Evolutionary conservation across 2,329 filamentous ascomycete species (phyloP), one percentile per base, ranked within the genome.

Genomic region (Phialophora verrucosa): DNA sequence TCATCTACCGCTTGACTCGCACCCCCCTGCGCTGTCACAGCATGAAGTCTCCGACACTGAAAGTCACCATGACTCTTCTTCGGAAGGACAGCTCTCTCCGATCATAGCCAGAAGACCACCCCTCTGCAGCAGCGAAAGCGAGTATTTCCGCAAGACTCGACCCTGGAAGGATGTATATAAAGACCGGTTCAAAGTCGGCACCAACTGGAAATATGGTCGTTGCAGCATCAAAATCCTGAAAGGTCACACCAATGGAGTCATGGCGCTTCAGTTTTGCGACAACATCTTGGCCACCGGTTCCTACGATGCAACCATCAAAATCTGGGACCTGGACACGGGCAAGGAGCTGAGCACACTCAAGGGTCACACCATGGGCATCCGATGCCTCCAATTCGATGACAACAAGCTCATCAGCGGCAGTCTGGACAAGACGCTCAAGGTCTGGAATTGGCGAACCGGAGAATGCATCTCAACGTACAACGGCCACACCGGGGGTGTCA

Each of bases 121-220:
- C 3, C 55, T 66, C 2, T 35, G 27, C 6, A 38, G 63, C 27
- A 62, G 53, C 20, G 57, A 68, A 35, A 55, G 66, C 54, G 69
- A 71, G 49, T 59, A 25, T 23, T 38, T 58, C 14, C 60, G 64
- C 17, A 67, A 38, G 47, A 72, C 67, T 68, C 80, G 92, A 32
- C 93, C 90, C 0, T 99, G 95, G 95, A 99, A 99, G 78, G 93
- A 96, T 68, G 92, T 99, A 0, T 99, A 99, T 81, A 91, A 92
- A 70, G 94, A 97, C 77, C 88, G 92, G 17, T 98, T 94, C 83
- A 95, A 94, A 77, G 93, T 99, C 56, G 94, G 95, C 59, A 95
- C 90, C 67, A 98, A 98, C 77, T 99, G 95, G 95, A 96, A 97
- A 77, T 93, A 96, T 70, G 94, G 95, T 3, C 88, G 94, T 44